Evolutionary conservation across 1,284 basidiomycete species (phyloP), one percentile per base, ranked within the genome.

Genomic region (Cutaneotrichosporon sp.): DNA sequence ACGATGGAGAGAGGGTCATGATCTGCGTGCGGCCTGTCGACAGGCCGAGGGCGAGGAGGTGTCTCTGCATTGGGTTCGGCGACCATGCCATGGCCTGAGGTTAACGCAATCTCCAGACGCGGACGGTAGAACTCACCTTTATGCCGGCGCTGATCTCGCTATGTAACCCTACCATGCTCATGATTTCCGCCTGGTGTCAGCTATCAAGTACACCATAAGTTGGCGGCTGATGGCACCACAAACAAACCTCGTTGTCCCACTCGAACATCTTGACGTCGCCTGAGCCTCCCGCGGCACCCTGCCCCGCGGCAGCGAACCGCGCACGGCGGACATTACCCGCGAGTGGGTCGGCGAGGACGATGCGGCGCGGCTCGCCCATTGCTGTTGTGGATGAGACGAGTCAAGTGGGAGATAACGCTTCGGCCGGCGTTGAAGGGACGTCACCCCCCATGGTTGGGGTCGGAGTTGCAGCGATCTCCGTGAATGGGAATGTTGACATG

Each of bases 231-330:
- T 13, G 34, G 34, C 34, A 36, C 34, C 34, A 36, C 13, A 9
- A 71, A 73, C 61, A 62, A 62, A 78, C 76, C 47, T 69, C 68
- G 32, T 66, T 60, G 36, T 69, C 64, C 76, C 76, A 79, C 59
- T 77, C 73, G 61, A 72, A 80, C 73, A 80, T 70, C 69, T 74
- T 75, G 64, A 77, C 66, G 64, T 80, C 76, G 11, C 76, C 76
- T 14, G 69, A 70, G 9, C 70, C 70, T 22, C 70, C 68, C 2
- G 70, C 69, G 16, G 71, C 71, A 10, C 68, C 69, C 60, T 78
- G 76, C 10, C 75, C 76, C 4, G 73, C 76, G n/a, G 78, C 72
- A n/a, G 74, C 69, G 55, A 79, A 78, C 11, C 74, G 65, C 0
- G 74, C 63, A 18, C n/a, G 67, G 61, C 31, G 57, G 55, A 31